Evolutionary conservation across 495 filamentous ascomycete species (phyloP), one percentile per base, ranked within the genome.

Genomic region (Neurospora hispaniola): DNA sequence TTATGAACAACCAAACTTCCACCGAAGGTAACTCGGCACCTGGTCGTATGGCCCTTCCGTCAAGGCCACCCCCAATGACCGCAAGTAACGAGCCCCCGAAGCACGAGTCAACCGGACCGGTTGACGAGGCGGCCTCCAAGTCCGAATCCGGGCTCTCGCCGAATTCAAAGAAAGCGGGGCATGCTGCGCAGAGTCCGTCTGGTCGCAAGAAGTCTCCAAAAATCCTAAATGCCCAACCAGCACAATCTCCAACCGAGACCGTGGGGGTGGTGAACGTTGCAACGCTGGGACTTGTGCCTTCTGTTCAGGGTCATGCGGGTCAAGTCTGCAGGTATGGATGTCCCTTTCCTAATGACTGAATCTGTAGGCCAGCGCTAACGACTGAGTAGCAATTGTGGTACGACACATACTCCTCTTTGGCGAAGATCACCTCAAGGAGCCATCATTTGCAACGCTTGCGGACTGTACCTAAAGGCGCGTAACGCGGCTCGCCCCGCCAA

Each of bases 381-480:
- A 43, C 71, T 43, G 41, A 75, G 6, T 76, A 99, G 96, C 81
- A 99, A 99, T 82, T 99, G 96, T 79, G 90, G 90, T 66, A 99
- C 96, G 7, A 96, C 93, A 44, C 90, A 89, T 75, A 99, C 96
- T 16, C 96, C 96, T 39, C 86, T 99, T 70, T 99, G 96, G 96
- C 89, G 96, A 74, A 89, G 96, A 73, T 97, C 95, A 3, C 96
- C 95, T 0, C 90, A 92, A 70, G 96, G 96, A 48, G 90, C 92
- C 62, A 97, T 93, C 69, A 98, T 99, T 46, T 99, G 96, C 83
- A 99, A 99, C 82, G 96, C 96, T 14, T 99, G 96, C 78, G 96
- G 96, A 31, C 87, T 99, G 8, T 99, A 99, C 80, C 83, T 92
- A 69, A 99, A 98, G 80, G 94, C 94, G 27, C 89, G 96, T 59